Conservation (phyloP, 345 rosid genomes). For the Punica granatum region DNA sequence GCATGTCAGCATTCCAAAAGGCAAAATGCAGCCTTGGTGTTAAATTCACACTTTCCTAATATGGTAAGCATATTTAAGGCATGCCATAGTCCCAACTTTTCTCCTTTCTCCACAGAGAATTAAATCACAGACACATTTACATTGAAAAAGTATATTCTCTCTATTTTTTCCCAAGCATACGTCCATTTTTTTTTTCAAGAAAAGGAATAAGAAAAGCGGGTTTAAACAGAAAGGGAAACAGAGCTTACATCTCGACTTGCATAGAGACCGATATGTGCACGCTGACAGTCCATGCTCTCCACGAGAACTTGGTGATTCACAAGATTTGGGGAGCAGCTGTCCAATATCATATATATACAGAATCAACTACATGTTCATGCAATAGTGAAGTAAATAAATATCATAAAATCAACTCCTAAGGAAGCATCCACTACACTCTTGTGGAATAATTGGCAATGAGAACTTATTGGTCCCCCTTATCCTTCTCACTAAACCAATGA, state of each 20-base stretch:
- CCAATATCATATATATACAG: conserved; percentile 11
- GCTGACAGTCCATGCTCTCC: conserved; percentile 78
- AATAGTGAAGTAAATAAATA: background rate
- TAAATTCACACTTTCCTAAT: too few relatives aligned
- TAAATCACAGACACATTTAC: too few relatives aligned
- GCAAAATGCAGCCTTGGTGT: background rate
- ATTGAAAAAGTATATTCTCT: too few relatives aligned
- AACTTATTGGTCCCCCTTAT: background rate
- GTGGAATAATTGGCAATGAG: background rate
- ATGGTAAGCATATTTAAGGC: too few relatives aligned
- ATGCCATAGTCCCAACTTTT: too few relatives aligned
- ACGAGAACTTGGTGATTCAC: conserved; percentile 73
- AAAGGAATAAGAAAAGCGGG: background rate
- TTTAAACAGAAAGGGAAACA: conserved; percentile 5
- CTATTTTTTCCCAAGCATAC: too few relatives aligned
- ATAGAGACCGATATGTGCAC: conserved; percentile 79
- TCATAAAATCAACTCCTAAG: background rate
- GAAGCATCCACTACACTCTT: background rate
- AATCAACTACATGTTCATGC: background rate
- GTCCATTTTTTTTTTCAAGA: too few relatives aligned
- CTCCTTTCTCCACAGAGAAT: too few relatives aligned
- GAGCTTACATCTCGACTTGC: conserved; percentile 83
- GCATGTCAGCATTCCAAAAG: background rate
- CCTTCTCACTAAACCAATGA: background rate
- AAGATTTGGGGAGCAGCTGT: conserved; percentile 90